These are phyloP conservation scores for Haplosporangium sp. DNA, from an alignment of 371 early-diverging fungal genomes.

Conservation along the genomic window DNA sequence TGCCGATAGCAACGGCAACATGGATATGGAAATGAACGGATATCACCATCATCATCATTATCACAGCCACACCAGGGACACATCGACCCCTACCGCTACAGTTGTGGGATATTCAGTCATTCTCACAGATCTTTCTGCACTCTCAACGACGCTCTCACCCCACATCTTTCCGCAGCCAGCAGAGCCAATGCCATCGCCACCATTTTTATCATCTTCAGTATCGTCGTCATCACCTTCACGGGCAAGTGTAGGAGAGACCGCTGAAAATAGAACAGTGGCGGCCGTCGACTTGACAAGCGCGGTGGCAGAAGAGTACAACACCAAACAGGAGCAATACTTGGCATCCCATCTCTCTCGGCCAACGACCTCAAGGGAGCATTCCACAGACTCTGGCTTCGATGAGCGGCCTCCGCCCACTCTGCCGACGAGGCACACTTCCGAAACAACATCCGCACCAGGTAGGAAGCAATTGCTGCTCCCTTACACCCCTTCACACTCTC, in stretches of 20 bases:
- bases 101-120: constrained; percentile 37
- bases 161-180: constrained; percentile 3
- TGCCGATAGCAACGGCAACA: constrained; percentile 3
- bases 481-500: not conserved
- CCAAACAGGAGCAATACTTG: not conserved
- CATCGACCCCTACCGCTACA: constrained; percentile 1
- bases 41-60: no score
- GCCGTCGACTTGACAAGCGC: not conserved
- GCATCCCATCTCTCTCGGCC: constrained; percentile 10
- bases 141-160: constrained; percentile 10
- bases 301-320: not conserved
- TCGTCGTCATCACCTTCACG: not conserved
- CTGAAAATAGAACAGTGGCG: no score
- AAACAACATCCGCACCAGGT: not conserved
- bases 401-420: constrained; percentile 13
- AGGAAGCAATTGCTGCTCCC: not conserved
- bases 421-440: not conserved
- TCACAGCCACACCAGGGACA: constrained; percentile 19
- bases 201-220: not conserved
- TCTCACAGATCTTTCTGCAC: constrained; percentile 39
- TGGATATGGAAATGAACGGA: constrained; percentile 1
- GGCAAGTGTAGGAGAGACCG: not conserved
- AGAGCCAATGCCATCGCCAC: constrained; percentile 6
- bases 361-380: constrained; percentile 15
- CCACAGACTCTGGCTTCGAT: constrained; percentile 28